Evolutionary conservation across 225 moss, liverwort and hornwort genomes (phyloP), one percentile per base, ranked within the genome.

Genomic region (Polytrichum formosum): DNA sequence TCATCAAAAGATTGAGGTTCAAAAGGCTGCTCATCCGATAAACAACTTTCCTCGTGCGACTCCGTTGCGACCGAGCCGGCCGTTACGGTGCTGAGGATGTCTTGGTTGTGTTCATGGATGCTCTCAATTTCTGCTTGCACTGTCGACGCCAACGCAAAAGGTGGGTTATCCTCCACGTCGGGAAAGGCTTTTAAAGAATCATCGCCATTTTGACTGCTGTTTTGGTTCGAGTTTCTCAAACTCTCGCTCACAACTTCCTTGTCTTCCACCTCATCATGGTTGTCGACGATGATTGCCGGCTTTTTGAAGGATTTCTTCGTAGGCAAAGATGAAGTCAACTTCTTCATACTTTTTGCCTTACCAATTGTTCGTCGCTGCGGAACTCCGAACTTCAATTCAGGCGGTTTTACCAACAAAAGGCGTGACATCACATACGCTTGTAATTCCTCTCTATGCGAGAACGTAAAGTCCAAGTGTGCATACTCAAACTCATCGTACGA

Each of bases 401-500:
- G 84, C 9, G 78, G 70, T 18, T 67, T 75, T 20, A 89, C 80
- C 16, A 90, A 74, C 68, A 87, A 70, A 25, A 93, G 87, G 18
- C 91, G 91, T 28, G 90, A 84, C 90, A 90, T 93, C 21, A 93
- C 86, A 29, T 93, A 93, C 1, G 77, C 86, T 69, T 88, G 74
- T 28, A 91, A 73, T 71, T 93, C 90, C 56, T 90, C 90, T 28
- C 76, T 74, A 27, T 91, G 90, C 19, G 90, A 86, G 60, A 93
- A 91, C 2, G 91, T 91, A 64, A 93, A 93, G 67, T 91, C 93
- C 61, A 93, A 72, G 73, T 93, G 91, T 13, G 91, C 91, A 69
- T 93, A 93, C 59, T 93, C 88, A 46, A 91, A 93, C 69, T 91
- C 91, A 16, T 87, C 78, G 62, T 88, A 93, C 0, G 90, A 93